Conservation (phyloP, 2,329 filamentous ascomycete species). For the Emmonsiellopsis sp. region DNA sequence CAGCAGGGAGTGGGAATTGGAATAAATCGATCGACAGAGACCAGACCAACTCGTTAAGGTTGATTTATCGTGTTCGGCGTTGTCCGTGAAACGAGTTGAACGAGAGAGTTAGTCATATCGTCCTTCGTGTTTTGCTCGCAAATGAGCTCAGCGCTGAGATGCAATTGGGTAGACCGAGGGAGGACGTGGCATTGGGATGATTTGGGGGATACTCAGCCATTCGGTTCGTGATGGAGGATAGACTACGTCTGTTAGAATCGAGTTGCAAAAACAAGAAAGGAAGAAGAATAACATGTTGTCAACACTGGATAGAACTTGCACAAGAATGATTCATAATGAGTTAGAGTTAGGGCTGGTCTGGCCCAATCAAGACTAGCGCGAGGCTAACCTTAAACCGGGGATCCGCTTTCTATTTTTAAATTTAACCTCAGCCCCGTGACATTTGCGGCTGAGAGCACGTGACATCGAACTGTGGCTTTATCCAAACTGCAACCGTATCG, state of each 20-base stretch:
- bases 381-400: not conserved
- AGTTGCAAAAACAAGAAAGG: too few relatives aligned
- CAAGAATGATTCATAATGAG: not conserved
- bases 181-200: too few relatives aligned
- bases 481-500: not conserved
- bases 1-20: too few relatives aligned
- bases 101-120: not conserved
- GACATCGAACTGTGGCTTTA: not conserved
- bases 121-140: not conserved
- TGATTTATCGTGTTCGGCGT: not conserved
- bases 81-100: not conserved
- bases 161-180: too few relatives aligned
- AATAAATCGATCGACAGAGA: too few relatives aligned
- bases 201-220: too few relatives aligned
- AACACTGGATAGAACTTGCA: too few relatives aligned
- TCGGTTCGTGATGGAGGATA: too few relatives aligned
- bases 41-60: not conserved
- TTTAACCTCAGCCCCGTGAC: constrained; percentile 1
- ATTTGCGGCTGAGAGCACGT: constrained; percentile 1
- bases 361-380: not conserved
- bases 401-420: not conserved
- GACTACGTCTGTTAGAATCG: too few relatives aligned
- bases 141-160: too few relatives aligned
- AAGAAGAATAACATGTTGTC: too few relatives aligned
- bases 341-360: not conserved